Conservation (phyloP, 176 grass and related monocot species). For the Guadua angustifolia region DNA sequence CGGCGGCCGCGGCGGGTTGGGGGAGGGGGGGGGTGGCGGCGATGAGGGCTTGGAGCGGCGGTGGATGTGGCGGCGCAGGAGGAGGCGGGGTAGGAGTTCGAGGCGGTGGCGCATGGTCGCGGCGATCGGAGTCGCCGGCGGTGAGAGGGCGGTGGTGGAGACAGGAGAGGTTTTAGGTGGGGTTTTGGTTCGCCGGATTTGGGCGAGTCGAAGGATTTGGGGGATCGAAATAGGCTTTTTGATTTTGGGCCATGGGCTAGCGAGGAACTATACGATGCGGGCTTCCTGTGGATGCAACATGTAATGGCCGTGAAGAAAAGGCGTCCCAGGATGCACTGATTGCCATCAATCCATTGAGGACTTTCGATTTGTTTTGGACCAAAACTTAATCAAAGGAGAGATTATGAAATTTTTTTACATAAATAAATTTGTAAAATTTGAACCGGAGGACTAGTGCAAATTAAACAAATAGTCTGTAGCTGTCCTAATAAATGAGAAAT, state of each 20-base stretch:
- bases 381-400: background rate
- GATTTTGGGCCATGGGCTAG: background rate
- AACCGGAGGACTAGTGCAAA: background rate
- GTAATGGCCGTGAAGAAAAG: too few relatives aligned
- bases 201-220: background rate
- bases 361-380: background rate
- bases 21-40: slow-evolving; percentile 27
- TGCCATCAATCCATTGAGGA: background rate
- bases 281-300: too few relatives aligned
- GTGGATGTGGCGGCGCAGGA: slow-evolving; percentile 46
- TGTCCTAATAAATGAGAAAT: too few relatives aligned
- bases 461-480: too few relatives aligned
- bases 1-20: slow-evolving; percentile 51
- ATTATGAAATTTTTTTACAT: background rate
- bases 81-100: slow-evolving; percentile 39
- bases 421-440: background rate
- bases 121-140: background rate
- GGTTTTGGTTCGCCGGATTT: slow-evolving; percentile 44
- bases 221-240: background rate
- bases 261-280: background rate
- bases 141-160: background rate
- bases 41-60: slow-evolving; percentile 33
- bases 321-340: background rate
- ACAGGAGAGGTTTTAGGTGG: slow-evolving; percentile 42
- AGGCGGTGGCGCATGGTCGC: slow-evolving; percentile 48